These are phyloP conservation scores for Porodaedalea pini DNA, from an alignment of 1,284 basidiomycete genomes.

Conservation along the genomic window DNA sequence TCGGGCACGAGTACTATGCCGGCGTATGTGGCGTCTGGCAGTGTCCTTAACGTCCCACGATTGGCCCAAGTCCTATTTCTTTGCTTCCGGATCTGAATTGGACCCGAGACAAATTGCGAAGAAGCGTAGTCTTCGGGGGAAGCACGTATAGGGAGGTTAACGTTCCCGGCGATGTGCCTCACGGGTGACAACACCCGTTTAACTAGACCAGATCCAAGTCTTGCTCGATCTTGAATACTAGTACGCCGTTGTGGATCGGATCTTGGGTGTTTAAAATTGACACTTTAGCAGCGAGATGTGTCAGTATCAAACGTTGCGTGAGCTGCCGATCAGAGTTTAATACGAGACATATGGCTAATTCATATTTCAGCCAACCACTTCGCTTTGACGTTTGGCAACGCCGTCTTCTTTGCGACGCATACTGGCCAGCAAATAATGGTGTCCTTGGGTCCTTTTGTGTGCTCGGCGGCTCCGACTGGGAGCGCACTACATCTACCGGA, in stretches of 20 bases:
- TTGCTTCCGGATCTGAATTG: background rate
- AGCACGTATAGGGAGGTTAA: background rate
- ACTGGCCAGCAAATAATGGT: too few relatives aligned
- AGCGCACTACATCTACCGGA: background rate
- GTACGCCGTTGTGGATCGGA: background rate
- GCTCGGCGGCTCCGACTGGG: background rate
- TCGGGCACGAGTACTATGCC: background rate
- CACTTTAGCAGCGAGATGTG: background rate
- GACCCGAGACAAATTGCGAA: background rate
- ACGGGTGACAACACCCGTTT: background rate
- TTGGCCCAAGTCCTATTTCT: background rate
- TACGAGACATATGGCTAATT: too few relatives aligned
- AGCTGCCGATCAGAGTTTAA: background rate
- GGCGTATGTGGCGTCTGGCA: background rate
- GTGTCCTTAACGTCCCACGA: background rate
- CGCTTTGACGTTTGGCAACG: too few relatives aligned
- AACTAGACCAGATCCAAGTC: background rate
- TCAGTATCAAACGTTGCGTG: background rate
- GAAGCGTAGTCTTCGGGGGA: too few relatives aligned
- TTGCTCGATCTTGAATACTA: background rate
- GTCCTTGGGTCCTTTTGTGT: background rate
- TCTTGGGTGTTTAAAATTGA: background rate
- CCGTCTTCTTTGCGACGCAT: too few relatives aligned
- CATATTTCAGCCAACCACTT: too few relatives aligned
- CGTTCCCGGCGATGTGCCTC: background rate